Evolutionary conservation across 192 early-diverging fungal genomes (phyloP), one percentile per base, ranked within the genome.

Genomic region (Coemansia sp.): DNA sequence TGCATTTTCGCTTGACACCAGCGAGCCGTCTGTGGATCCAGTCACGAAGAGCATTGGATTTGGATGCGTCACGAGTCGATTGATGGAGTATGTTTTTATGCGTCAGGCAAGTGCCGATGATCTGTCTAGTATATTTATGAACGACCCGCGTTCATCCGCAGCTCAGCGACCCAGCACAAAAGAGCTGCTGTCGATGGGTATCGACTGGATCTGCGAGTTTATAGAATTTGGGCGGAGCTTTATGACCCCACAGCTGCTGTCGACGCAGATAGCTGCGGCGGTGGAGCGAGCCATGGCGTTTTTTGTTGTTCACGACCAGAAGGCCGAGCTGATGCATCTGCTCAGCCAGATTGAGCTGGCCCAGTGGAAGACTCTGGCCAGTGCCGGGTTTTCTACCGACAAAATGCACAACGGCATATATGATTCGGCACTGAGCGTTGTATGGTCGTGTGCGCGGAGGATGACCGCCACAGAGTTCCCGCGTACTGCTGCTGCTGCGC

Each of bases 191-290:
- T 65, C 2, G 68, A n/a, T 70, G 37, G 41, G 59, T 9, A 51
- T 74, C 28, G 72, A 64, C 18, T 76, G 75, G 72, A 15, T 72
- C 7, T 57, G 61, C 68, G 80, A 83, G 62, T 77, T 83, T 71
- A 61, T 72, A 9, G 11, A 8, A 11, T 57, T 68, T 43, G 60
- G 39, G 4, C 36, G 53, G 11, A 5, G 38, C n/a, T 55, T 64
- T 28, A 52, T 72, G 51, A 0, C 68, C 11, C 71, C 71, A 9
- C 41, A 56, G 9, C n/a, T 71, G 48, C 60, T 83, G 17, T 70
- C 58, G 17, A 43, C 68, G 0, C 75, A 83, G 54, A 41, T 67
- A 8, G 66, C 60, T 4, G 75, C 75, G 33, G 39, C 75, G 0
- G 2, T 77, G 15, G 61, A 74, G n/a, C 51, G 67, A 0, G 43